Conservation (phyloP, 305 asterid genomes). For the Petunia hybrid region DNA sequence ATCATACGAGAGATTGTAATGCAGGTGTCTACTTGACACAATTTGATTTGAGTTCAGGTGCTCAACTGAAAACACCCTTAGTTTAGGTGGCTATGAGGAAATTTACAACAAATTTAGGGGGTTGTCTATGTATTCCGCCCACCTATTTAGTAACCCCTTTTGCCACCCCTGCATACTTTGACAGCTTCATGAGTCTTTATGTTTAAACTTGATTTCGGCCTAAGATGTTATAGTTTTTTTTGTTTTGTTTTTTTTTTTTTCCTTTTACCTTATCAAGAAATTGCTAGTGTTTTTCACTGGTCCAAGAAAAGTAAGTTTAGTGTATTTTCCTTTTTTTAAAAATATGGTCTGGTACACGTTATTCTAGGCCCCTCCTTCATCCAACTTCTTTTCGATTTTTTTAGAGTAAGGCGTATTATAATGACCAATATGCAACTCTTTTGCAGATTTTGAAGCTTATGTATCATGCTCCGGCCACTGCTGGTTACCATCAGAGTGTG, state of each 20-base stretch:
- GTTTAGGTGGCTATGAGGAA: too few species aligned
- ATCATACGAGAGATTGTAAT: too few species aligned
- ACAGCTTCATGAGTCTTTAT: background rate
- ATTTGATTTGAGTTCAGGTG: too few species aligned
- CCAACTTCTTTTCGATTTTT: background rate
- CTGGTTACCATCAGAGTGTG: constrained; percentile 82
- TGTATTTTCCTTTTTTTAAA: background rate
- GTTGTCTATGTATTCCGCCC: background rate
- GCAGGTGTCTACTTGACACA: too few species aligned
- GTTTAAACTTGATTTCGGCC: background rate
- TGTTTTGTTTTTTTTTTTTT: background rate
- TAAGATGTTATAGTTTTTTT: constrained; percentile 16
- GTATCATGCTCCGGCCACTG: constrained; percentile 92
- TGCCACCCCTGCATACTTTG: background rate
- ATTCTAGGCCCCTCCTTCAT: background rate
- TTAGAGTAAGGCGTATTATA: background rate
- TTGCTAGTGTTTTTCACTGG: too few species aligned
- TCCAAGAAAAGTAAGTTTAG: too few species aligned
- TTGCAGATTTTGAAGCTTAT: constrained; percentile 88
- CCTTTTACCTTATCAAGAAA: too few species aligned
- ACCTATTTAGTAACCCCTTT: background rate
- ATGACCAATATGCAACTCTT: constrained; percentile 19
- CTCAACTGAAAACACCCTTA: too few species aligned
- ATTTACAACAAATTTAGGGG: too few species aligned
- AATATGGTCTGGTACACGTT: background rate